A percentile compares a stretch with the other conserved stretches of the same genome.
phyloP scores from a whole-genome alignment of 2,329 filamentous ascomycete species.

The Fusarium solani-melongenae region DNA sequence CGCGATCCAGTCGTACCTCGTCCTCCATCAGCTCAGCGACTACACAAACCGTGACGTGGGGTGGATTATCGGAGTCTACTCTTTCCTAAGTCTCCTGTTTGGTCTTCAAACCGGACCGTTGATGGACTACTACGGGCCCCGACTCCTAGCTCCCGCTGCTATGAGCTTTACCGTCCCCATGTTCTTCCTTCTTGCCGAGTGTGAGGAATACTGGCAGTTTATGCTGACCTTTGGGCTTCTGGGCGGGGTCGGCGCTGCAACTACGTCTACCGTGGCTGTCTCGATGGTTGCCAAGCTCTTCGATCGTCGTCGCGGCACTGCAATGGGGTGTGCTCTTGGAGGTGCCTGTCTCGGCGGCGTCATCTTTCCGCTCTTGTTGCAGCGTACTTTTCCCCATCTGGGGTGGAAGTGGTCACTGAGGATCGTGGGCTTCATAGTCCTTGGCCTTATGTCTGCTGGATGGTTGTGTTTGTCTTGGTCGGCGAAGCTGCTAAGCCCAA shows the following conservation, averaged over 20 bases:
- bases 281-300: slow-evolving; percentile 39
- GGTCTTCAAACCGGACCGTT: slow-evolving; percentile 58
- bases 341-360: slow-evolving; percentile 37
- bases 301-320: not conserved
- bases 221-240: slow-evolving; percentile 53
- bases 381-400: slow-evolving; percentile 28
- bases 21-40: slow-evolving; percentile 51
- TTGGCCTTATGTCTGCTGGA: slow-evolving; percentile 34
- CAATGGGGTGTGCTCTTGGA: slow-evolving; percentile 4
- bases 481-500: not conserved
- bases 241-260: slow-evolving; percentile 52
- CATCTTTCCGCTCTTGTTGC: slow-evolving; percentile 44
- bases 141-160: slow-evolving; percentile 49
- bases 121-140: slow-evolving; percentile 57
- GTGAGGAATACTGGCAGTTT: slow-evolving; percentile 58
- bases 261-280: slow-evolving; percentile 46
- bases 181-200: slow-evolving; percentile 57
- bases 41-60: slow-evolving; percentile 56
- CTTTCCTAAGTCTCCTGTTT: slow-evolving; percentile 53
- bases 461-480: slow-evolving; percentile 47
- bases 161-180: slow-evolving; percentile 47
- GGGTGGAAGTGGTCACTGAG: slow-evolving; percentile 46
- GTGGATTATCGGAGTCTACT: slow-evolving; percentile 59
- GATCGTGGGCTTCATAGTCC: slow-evolving; percentile 37
- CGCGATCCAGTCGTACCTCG: slow-evolving; percentile 56